A percentile compares a stretch with the other conserved stretches of the same genome.
Conservation (phyloP, 257 asterid genomes). For the Mentha longifolia region DNA sequence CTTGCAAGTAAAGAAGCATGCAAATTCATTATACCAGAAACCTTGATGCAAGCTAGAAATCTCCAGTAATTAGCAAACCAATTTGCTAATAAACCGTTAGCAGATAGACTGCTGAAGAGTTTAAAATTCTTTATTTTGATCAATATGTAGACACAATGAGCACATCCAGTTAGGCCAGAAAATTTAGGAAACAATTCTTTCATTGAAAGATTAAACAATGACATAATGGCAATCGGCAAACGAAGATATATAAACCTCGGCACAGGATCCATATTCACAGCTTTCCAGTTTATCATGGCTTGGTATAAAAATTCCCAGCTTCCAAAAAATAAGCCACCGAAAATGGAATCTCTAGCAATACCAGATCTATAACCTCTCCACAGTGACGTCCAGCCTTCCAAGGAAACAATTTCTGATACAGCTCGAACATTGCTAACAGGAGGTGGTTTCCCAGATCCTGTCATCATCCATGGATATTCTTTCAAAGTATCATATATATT, state of each 20-base stretch:
- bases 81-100: neutral
- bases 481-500: constrained; percentile 60
- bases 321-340: constrained; percentile 85
- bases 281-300: constrained; percentile 87
- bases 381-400: constrained; percentile 87
- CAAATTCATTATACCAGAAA: neutral
- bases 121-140: neutral
- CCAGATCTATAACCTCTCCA: constrained; percentile 95
- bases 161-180: constrained; percentile 1
- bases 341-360: constrained; percentile 80
- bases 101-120: neutral
- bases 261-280: constrained; percentile 83
- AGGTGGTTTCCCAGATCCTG: constrained; percentile 94
- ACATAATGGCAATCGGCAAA: constrained; percentile 4
- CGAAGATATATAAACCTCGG: constrained; percentile 63
- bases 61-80: constrained; percentile 4
- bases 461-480: constrained; percentile 98
- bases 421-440: constrained; percentile 65
- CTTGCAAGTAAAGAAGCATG: constrained; percentile 11
- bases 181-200: constrained; percentile 15
- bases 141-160: neutral
- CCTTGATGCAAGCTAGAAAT: constrained; percentile 15
- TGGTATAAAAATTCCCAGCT: constrained; percentile 80
- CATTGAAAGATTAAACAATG: constrained; percentile 4
- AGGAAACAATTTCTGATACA: constrained; percentile 58